phyloP scores from a whole-genome alignment of 169 alveolate genomes.

The Plasmodium gallinaceum region DNA sequence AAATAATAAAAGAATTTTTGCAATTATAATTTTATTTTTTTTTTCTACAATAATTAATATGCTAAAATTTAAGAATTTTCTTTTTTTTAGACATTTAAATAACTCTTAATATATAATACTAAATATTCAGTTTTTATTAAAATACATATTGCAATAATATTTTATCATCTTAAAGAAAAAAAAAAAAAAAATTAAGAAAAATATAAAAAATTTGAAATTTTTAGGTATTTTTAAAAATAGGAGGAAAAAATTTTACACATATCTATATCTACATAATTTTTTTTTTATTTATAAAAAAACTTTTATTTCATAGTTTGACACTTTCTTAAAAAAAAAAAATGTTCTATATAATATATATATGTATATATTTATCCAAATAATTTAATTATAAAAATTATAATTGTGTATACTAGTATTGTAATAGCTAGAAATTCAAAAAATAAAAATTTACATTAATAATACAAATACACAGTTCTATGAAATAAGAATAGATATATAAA shows the following conservation, averaged over 20 bases:
- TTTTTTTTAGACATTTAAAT: too few species aligned
- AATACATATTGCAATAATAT: neutral
- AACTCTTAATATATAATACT: too few species aligned
- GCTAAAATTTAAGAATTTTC: too few species aligned
- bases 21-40: too few species aligned
- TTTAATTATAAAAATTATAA: neutral
- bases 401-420: neutral
- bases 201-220: neutral
- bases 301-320: neutral
- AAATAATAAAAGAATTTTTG: too few species aligned
- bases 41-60: too few species aligned
- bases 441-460: neutral
- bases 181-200: neutral
- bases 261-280: slow-evolving; percentile 2
- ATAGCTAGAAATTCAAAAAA: too few species aligned
- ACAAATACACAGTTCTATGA: neutral
- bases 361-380: neutral
- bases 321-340: neutral
- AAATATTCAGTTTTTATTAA: neutral
- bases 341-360: neutral
- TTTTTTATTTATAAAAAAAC: neutral
- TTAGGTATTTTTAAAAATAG: neutral
- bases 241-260: neutral
- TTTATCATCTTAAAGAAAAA: neutral
- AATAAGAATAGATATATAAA: neutral